Conservation (phyloP, 257 asterid species). For the Primulina eburnea region DNA sequence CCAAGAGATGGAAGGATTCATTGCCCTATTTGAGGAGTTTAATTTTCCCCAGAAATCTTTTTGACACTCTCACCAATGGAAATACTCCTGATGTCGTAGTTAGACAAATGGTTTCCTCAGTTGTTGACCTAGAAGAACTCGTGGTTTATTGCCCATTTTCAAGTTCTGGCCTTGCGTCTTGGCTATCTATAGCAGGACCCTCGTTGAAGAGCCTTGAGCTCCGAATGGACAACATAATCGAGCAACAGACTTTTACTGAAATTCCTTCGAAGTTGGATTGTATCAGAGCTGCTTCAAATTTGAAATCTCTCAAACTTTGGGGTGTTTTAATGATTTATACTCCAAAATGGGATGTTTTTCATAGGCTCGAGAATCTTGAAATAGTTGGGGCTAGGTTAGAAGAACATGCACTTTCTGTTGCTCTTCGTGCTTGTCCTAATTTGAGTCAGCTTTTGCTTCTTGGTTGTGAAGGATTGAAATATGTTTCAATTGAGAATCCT, state of each 20-base stretch:
- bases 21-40: conserved; percentile 62
- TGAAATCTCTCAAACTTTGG: conserved; percentile 92
- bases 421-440: conserved; percentile 73
- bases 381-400: conserved; percentile 89
- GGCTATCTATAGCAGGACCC: conserved; percentile 59
- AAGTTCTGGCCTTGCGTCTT: conserved; percentile 55
- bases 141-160: conserved; percentile 85
- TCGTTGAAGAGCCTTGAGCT: conserved; percentile 74
- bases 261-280: conserved; percentile 71
- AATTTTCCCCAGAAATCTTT: conserved; percentile 72
- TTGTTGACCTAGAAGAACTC: conserved; percentile 61
- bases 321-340: conserved; percentile 71
- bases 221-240: conserved; percentile 72
- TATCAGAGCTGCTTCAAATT: conserved; percentile 57
- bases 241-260: conserved; percentile 35
- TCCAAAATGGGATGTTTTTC: conserved; percentile 80
- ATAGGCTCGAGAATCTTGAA: conserved; percentile 74
- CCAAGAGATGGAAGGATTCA: conserved; percentile 89
- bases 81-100: conserved; percentile 59
- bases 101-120: conserved; percentile 48
- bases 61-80: conserved; percentile 54
- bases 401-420: conserved; percentile 54
- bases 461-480: conserved; percentile 82
- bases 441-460: conserved; percentile 68
- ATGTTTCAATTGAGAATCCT: conserved; percentile 57